These are phyloP conservation scores for Cicer judaicum DNA, from an alignment of 306 rosid genomes.

Conservation along the genomic window DNA sequence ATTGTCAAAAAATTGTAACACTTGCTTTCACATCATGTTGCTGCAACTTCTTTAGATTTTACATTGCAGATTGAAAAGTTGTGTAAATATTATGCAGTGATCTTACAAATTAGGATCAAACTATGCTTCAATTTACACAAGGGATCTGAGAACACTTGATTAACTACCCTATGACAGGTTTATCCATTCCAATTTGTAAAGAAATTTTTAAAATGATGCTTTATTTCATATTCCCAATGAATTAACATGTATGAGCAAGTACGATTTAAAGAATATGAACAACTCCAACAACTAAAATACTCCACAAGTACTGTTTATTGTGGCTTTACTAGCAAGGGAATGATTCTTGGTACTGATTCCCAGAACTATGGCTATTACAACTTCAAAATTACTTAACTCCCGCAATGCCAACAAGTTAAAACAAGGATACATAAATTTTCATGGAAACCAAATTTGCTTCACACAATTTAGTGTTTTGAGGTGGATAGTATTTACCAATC, in stretches of 20 bases:
- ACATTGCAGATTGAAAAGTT: conserved; percentile 34
- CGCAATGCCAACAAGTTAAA: conserved; percentile 33
- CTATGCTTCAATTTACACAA: conserved; percentile 16
- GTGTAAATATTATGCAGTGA: conserved; percentile 6
- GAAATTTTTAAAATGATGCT: neutral
- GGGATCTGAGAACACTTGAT: conserved; percentile 6
- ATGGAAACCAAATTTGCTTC: conserved; percentile 22
- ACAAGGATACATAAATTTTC: conserved; percentile 1
- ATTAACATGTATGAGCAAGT: conserved; percentile 14
- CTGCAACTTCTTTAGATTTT: conserved; percentile 31
- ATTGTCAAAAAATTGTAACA: neutral
- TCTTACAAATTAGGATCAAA: conserved; percentile 20
- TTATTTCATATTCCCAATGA: conserved; percentile 31
- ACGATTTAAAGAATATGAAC: conserved; percentile 27
- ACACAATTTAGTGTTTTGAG: conserved; percentile 3
- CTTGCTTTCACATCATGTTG: conserved; percentile 21
- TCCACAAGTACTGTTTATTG: neutral
- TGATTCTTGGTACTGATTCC: conserved; percentile 19
- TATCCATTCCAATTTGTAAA: conserved; percentile 3
- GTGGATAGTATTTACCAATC: conserved; percentile 15
- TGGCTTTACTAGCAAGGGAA: conserved; percentile 34
- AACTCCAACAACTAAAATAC: conserved; percentile 20
- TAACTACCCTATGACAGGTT: conserved; percentile 24
- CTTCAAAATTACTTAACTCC: conserved; percentile 11
- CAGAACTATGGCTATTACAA: conserved; percentile 34